Conservation (phyloP, 352 stramenopile genomes). For the Globisporangium emineosum region DNA sequence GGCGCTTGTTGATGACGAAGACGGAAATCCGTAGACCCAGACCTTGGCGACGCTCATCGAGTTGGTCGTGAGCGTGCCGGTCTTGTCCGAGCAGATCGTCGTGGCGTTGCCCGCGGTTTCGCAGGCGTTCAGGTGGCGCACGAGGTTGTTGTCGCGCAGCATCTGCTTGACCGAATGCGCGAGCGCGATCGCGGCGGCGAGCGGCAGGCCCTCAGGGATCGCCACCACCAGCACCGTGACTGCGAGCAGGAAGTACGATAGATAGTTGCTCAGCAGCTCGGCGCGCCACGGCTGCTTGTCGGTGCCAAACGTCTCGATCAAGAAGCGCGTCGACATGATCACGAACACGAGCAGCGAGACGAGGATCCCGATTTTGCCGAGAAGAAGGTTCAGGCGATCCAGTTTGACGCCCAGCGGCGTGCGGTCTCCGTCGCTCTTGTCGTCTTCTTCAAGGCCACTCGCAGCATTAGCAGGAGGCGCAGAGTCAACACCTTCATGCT, state of each 20-base stretch:
- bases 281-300: conserved; percentile 36
- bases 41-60: conserved; percentile 92
- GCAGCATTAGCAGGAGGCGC: neutral
- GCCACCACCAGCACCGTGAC: conserved; percentile 82
- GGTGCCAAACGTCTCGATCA: conserved; percentile 54
- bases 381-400: conserved; percentile 58
- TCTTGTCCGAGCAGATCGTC: conserved; percentile 97
- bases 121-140: conserved; percentile 94
- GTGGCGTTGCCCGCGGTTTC: conserved; percentile 97
- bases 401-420: conserved; percentile 78
- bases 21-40: conserved; percentile 32
- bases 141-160: conserved; percentile 95
- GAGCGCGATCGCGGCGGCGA: conserved; percentile 89
- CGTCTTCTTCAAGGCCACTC: neutral
- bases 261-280: conserved; percentile 38
- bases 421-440: neutral
- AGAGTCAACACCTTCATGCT: too few relatives aligned
- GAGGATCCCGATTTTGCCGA: conserved; percentile 60
- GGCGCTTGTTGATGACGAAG: neutral
- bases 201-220: conserved; percentile 89
- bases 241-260: conserved; percentile 86
- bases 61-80: conserved; percentile 95
- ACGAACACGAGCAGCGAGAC: conserved; percentile 66
- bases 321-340: conserved; percentile 48
- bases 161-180: conserved; percentile 93